Conservation (phyloP, 768 basidiomycete species). For the Mycena indigotica region DNA sequence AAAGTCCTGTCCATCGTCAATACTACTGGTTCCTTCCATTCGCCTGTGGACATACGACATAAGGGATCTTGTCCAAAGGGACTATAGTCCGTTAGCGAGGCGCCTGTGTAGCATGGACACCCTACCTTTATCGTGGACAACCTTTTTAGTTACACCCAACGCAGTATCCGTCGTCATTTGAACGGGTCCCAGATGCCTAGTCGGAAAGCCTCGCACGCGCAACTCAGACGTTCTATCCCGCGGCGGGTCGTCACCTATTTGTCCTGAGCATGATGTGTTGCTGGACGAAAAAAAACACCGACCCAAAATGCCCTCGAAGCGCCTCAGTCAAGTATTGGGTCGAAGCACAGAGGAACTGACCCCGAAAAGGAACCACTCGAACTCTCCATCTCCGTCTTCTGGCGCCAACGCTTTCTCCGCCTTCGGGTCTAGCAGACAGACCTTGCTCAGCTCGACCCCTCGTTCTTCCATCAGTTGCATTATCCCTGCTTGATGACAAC, state of each 20-base stretch:
- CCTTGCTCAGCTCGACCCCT: constrained; percentile 52
- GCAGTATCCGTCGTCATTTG: constrained; percentile 99
- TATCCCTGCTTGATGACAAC: constrained; percentile 55
- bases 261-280: background rate
- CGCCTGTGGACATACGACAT: constrained; percentile 68
- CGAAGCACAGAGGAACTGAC: constrained; percentile 42
- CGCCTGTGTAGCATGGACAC: too few species aligned
- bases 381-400: constrained; percentile 72
- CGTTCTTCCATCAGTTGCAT: constrained; percentile 55
- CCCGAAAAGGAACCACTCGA: constrained; percentile 91
- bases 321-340: background rate
- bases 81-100: constrained; percentile 44
- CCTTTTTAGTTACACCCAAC: constrained; percentile 83
- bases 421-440: constrained; percentile 94
- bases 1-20: constrained; percentile 70
- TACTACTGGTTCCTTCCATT: too few species aligned
- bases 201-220: constrained; percentile 82
- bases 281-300: constrained; percentile 1
- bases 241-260: constrained; percentile 90
- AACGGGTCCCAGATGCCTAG: constrained; percentile 78
- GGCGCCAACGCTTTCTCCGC: constrained; percentile 71
- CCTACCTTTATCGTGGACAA: constrained; percentile 72
- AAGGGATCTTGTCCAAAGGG: constrained; percentile 71
- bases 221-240: constrained; percentile 91
- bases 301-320: constrained; percentile 66